Evolutionary conservation across 306 rosid species (phyloP).

Genomic region (Leucaena leucocephala): DNA sequence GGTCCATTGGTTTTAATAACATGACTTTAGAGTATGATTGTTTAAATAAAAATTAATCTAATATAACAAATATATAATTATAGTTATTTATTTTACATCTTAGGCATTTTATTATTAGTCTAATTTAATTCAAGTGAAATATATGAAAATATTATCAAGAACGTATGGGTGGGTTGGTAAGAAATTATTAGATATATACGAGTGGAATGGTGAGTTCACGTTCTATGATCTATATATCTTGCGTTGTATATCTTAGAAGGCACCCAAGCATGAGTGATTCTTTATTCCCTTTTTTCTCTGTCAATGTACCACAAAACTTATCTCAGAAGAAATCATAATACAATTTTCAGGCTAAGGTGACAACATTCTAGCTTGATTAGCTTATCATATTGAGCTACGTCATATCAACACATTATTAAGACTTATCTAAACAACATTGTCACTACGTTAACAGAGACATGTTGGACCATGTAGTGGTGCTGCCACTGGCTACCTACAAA

Average conservation of each 20-base stretch:
- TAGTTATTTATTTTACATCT: too few relatives aligned
- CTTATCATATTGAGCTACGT: conserved; percentile 29
- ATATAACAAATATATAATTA: too few relatives aligned
- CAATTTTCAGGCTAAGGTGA: neutral
- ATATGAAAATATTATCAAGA: neutral
- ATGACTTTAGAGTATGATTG: too few relatives aligned
- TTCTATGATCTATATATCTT: neutral
- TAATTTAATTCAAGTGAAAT: too few relatives aligned
- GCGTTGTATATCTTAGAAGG: conserved; percentile 40
- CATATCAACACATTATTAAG: neutral
- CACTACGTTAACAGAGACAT: neutral
- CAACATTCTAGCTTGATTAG: neutral
- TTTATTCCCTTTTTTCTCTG: conserved; percentile 4
- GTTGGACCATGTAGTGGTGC: neutral
- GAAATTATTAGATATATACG: neutral
- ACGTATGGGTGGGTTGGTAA: neutral
- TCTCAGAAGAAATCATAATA: conserved; percentile 16
- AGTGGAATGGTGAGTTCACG: neutral
- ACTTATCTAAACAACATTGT: neutral
- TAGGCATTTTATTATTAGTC: too few relatives aligned
- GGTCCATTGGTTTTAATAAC: too few relatives aligned
- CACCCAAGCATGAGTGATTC: conserved; percentile 40
- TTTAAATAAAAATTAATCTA: too few relatives aligned
- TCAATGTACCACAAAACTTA: conserved; percentile 22
- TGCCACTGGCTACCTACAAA: neutral